Base-by-base conservation (phyloP, 306 rosid genomes). In the Lathyrus tuberosus region DNA sequence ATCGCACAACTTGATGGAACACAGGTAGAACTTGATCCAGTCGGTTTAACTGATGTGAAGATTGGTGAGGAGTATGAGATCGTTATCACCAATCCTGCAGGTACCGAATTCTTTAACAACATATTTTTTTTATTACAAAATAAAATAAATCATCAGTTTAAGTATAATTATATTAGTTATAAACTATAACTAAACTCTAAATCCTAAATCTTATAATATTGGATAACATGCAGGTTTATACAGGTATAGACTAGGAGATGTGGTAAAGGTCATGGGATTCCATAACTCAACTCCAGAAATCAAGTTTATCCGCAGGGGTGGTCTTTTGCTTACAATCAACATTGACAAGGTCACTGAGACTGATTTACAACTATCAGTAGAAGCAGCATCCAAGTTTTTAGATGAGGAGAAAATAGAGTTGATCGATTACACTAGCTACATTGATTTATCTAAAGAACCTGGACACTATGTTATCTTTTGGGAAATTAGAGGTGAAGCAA, bases 341-440 rank as follows among this genome's bases (percentile, higher is more conserved):
- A 91, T 89, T 0, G 99, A 94, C 88, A 94, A 94, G 89, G 91
- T 82, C 85, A 91, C 99, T 0, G 99, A 94, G 80, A 83, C 63
- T 18, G 99, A 94, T 78, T 62, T 94, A 12, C 99, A 87, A 28
- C 11, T 84, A 37, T 71, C 96, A 2, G 97, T 94, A 41, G 99
- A 87, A 67, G 69, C 81, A 53, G 95, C 95, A 4, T 80, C 83
- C 1, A 79, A 74, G 49, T 15, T 83, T 5, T 62, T 91, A 38
- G 88, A 89, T 2, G 91, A 65, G 15, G 92, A 90, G 26, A 88
- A 94, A 65, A 33, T 84, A 18, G 98, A 94, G 30, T 81, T 90
- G n/a, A 79, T 94, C 58, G 99, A 94, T 43, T 94, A 84, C 82
- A 77, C 96, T 14, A 91, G 97, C 77, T 61, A 83, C 40, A 86